A percentile compares a stretch with the other conserved stretches of the same genome.
Evolutionary conservation across 495 filamentous ascomycete species (phyloP).

Genomic region (Aspergillus taichungensis): DNA sequence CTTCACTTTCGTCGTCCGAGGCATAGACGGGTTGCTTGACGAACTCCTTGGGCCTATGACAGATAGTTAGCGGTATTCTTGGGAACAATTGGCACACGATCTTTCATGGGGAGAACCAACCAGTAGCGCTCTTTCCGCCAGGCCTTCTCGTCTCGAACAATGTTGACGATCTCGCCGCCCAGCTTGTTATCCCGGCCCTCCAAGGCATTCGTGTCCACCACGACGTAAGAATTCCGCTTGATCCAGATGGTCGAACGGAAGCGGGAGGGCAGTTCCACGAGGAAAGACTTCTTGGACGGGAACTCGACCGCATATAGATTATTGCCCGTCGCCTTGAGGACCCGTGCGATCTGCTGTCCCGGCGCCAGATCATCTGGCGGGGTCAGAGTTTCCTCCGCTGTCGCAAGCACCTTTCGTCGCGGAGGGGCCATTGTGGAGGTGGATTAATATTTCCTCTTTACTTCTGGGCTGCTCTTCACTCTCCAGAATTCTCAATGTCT

Average conservation of each 20-base stretch:
- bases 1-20: conserved; percentile 50
- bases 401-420: conserved; percentile 64
- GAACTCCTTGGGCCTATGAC: conserved; percentile 70
- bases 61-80: conserved; percentile 10
- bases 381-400: conserved; percentile 62
- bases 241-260: conserved; percentile 92
- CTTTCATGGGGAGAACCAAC: conserved; percentile 36
- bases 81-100: not conserved
- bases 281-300: conserved; percentile 41
- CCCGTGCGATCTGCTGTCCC: conserved; percentile 61
- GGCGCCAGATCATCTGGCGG: conserved; percentile 59
- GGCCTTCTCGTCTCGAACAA: conserved; percentile 80
- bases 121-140: conserved; percentile 92
- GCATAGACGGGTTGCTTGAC: conserved; percentile 42
- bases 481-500: not conserved
- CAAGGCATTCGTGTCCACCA: conserved; percentile 63
- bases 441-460: not conserved
- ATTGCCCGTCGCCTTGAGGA: conserved; percentile 78
- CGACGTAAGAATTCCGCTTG: conserved; percentile 74
- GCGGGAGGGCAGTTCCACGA: conserved; percentile 69
- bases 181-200: conserved; percentile 70
- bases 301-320: conserved; percentile 70
- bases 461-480: not conserved
- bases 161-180: conserved; percentile 81
- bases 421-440: conserved; percentile 56